Conservation (phyloP, 2,329 filamentous ascomycete species). For the Rhinocladiella similis region DNA sequence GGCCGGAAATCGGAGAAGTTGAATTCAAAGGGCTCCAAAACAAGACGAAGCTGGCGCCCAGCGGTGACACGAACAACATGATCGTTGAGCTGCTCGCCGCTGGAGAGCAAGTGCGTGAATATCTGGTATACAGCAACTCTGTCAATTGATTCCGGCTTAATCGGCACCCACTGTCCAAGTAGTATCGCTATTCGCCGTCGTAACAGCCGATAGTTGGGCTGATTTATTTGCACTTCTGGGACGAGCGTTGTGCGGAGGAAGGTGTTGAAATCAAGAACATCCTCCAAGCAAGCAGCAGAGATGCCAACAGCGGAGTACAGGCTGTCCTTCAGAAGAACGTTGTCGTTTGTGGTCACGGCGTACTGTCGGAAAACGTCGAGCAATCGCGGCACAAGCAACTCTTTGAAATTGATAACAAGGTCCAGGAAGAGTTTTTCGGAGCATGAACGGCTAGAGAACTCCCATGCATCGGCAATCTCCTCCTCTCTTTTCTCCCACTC, state of each 20-base stretch:
- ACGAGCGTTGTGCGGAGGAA: slow-evolving; percentile 76
- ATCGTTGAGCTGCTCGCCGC: slow-evolving; percentile 77
- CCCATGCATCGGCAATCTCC: slow-evolving; percentile 79
- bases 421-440: slow-evolving; percentile 93
- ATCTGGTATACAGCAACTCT: slow-evolving; percentile 79
- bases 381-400: slow-evolving; percentile 74
- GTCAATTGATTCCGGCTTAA: slow-evolving; percentile 69
- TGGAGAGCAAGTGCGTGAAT: slow-evolving; percentile 80
- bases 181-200: slow-evolving; percentile 85
- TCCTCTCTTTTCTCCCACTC: slow-evolving; percentile 94
- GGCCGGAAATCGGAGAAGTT: slow-evolving; percentile 71
- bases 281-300: slow-evolving; percentile 72
- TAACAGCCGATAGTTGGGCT: slow-evolving; percentile 73
- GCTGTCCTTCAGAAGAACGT: slow-evolving; percentile 86
- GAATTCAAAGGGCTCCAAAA: slow-evolving; percentile 85
- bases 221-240: slow-evolving; percentile 71
- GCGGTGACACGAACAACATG: slow-evolving; percentile 89
- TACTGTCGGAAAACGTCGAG: slow-evolving; percentile 80
- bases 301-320: slow-evolving; percentile 92
- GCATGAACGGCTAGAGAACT: slow-evolving; percentile 89
- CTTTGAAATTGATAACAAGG: slow-evolving; percentile 84
- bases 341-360: slow-evolving; percentile 63
- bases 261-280: slow-evolving; percentile 77
- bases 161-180: slow-evolving; percentile 83
- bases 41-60: slow-evolving; percentile 75